A percentile compares a stretch with the other conserved stretches of the same genome.
Evolutionary conservation across 139 green algal genomes (phyloP).

Genomic region (Chlamydomonas schloesseri): DNA sequence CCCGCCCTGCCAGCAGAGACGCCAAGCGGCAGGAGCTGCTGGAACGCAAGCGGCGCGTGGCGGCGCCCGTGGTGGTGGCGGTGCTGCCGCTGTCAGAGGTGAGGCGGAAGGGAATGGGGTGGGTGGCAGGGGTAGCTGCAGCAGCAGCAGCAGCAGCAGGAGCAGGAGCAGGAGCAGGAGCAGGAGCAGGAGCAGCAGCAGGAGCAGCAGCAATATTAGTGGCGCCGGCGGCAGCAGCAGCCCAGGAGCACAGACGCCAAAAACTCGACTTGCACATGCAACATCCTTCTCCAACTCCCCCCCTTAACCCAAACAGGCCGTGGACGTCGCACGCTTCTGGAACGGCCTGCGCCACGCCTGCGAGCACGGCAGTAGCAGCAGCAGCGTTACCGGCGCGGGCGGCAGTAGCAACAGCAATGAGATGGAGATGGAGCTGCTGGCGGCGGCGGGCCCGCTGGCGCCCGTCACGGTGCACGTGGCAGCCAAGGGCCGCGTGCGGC

Average conservation of each 20-base stretch:
- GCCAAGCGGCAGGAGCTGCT: constrained; percentile 75
- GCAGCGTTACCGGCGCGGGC: not conserved
- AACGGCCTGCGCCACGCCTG: constrained; percentile 55
- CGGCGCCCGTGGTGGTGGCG: constrained; percentile 72
- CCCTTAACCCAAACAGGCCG: constrained; percentile 20
- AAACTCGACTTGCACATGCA: no score
- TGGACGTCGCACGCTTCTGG: constrained; percentile 65
- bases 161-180: no score
- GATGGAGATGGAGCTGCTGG: constrained; percentile 42
- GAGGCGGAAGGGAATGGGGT: not conserved
- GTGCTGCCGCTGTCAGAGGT: constrained; percentile 80
- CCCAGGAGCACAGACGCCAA: no score
- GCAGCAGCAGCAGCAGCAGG: no score
- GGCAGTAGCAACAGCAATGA: not conserved
- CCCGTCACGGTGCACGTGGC: constrained; percentile 59
- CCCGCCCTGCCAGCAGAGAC: no score
- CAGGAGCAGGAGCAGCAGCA: no score
- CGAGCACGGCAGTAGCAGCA: not conserved
- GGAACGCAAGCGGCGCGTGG: constrained; percentile 55
- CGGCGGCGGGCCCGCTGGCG: constrained; percentile 14
- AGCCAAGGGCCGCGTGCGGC: constrained; percentile 49
- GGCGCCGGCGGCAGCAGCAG: no score
- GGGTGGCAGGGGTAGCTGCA: not conserved
- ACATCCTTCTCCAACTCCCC: not conserved
- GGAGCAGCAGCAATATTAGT: no score